These are phyloP conservation scores for Populus alba DNA, from an alignment of 345 rosid genomes.

Conservation along the genomic window DNA sequence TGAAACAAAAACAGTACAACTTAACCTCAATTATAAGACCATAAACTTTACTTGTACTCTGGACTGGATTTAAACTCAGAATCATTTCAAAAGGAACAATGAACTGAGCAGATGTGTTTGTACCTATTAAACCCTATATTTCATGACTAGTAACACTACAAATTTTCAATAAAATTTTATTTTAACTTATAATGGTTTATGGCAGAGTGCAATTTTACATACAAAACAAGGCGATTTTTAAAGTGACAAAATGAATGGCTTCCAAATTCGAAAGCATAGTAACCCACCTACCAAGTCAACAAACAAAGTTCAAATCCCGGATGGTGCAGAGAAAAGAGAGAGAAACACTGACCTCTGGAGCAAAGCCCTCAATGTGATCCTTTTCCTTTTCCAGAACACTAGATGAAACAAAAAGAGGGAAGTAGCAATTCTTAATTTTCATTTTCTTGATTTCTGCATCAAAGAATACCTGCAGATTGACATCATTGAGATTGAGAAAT, in stretches of 20 bases:
- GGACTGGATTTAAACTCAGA: background rate
- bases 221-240: background rate
- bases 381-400: conserved; percentile 81
- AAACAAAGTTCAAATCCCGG: background rate
- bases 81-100: background rate
- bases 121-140: background rate
- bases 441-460: conserved; percentile 88
- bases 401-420: conserved; percentile 95
- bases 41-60: background rate
- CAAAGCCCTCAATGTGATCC: conserved; percentile 93
- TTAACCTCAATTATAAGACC: background rate
- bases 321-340: background rate
- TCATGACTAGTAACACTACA: too few relatives aligned
- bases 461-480: conserved; percentile 64
- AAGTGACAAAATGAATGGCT: background rate
- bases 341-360: conserved; percentile 76
- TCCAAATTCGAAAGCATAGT: background rate
- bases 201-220: background rate
- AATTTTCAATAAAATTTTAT: too few relatives aligned
- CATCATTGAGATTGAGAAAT: conserved; percentile 10
- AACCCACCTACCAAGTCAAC: background rate
- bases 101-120: background rate
- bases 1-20: background rate
- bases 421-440: conserved; percentile 91
- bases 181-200: background rate